Evolutionary conservation across 805 yeast genomes (phyloP).

Genomic region (Barnettozyma californica): DNA sequence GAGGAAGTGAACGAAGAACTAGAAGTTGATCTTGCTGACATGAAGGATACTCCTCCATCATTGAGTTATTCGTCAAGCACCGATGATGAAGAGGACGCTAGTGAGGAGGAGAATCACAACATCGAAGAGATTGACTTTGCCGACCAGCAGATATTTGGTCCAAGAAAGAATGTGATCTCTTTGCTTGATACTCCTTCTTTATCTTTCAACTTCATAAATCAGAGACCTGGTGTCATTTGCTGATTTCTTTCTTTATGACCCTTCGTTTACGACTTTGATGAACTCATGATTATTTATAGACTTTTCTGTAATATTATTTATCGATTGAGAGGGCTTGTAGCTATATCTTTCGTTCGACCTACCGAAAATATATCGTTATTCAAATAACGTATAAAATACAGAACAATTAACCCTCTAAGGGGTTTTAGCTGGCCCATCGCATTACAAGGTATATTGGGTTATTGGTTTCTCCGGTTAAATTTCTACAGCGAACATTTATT

Average conservation of each 20-base stretch:
- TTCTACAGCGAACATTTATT: no score
- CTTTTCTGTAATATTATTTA: neutral
- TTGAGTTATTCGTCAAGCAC: slow-evolving; percentile 15
- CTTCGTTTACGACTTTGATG: neutral
- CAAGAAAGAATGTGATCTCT: neutral
- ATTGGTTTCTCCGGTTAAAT: no score
- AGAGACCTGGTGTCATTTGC: slow-evolving; percentile 1
- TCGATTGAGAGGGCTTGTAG: neutral
- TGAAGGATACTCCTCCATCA: slow-evolving; percentile 15
- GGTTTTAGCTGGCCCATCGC: no score
- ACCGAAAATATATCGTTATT: no score
- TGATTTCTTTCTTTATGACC: neutral
- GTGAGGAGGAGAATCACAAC: slow-evolving; percentile 8
- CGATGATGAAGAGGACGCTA: slow-evolving; percentile 12
- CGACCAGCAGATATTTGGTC: slow-evolving; percentile 1
- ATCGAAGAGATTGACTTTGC: slow-evolving; percentile 8
- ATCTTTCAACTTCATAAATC: neutral
- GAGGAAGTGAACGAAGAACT: slow-evolving; percentile 10
- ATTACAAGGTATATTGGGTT: no score
- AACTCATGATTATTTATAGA: neutral
- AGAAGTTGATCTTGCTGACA: slow-evolving; percentile 20
- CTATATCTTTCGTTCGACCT: no score
- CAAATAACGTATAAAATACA: no score
- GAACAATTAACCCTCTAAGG: no score
- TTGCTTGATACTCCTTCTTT: neutral